Base-by-base conservation (phyloP, 2,329 filamentous ascomycete genomes). In the Fusarium sp. region DNA sequence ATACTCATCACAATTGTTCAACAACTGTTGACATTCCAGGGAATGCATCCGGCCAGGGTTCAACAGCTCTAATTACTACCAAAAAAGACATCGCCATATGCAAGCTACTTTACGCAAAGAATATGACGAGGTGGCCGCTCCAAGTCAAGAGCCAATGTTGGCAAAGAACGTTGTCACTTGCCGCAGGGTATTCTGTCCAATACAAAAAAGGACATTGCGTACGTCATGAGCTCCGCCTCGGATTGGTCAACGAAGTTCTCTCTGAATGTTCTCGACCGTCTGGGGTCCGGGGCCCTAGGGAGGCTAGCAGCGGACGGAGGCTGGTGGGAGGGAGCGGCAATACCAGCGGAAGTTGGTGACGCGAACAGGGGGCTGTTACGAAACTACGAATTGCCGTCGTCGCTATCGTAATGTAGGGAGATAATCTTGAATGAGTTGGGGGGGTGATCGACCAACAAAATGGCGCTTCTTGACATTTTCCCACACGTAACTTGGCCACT, bases 241-340 rank as follows among this genome's bases (percentile, higher is more conserved):
- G 69, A 75, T 63, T 65, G 75, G 69, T 66, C 71, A 59, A 56
- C 26, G 48, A 72, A 76, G 72, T 76, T 72, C 71, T 70, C 57
- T 59, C 45, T 41, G 53, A 67, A 63, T 35, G 75, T 66, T 73
- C 73, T 64, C 76, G 75, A 75, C 75, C 59, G 44, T 65, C 69
- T 32, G 50, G 64, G 71, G 75, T 63, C 65, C 42, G 47, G 56
- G 60, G 42, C 58, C 51, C 42, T 58, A 69, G 72, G 35, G 48
- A 50, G 48, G 38, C 59, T 74, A 66, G 67, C 24, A 35, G 57
- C 59, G 50, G 44, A 60, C 59, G 50, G 44, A 48, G 42, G 47
- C 53, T 35, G 64, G 67, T 60, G 67, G 66, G 51, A 74, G 65
- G 58, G 57, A 63, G 56, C 71, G 70, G 71, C 71, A 58, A 63